A percentile compares a stretch with the other conserved stretches of the same genome.
phyloP scores from a whole-genome alignment of 306 rosid species.

The Citrullus amarus region DNA sequence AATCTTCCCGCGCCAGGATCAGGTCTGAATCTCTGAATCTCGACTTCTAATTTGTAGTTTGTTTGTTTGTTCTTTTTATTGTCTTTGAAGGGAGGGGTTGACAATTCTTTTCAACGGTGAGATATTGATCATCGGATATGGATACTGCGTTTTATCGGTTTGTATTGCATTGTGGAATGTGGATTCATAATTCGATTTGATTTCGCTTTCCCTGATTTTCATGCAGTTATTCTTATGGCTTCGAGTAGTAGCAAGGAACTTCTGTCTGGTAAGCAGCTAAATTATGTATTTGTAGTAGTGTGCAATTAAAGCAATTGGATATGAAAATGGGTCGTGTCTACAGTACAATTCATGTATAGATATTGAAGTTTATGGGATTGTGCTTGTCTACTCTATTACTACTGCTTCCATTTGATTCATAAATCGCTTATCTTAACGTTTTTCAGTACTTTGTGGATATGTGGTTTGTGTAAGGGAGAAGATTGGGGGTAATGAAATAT shows the following conservation, averaged over 20 bases:
- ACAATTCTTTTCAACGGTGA: neutral
- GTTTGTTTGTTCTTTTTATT: neutral
- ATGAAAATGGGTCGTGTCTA: neutral
- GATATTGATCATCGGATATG: neutral
- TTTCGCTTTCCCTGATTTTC: constrained; percentile 2
- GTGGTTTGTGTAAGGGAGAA: neutral
- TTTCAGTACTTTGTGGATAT: neutral
- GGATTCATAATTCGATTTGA: neutral
- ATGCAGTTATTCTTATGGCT: constrained; percentile 51
- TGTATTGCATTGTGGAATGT: neutral
- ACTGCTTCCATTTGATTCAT: neutral
- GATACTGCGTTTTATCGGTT: neutral
- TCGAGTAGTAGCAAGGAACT: constrained; percentile 46
- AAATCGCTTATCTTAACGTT: neutral
- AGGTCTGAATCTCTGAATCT: neutral
- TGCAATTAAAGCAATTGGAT: neutral
- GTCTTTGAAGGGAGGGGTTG: neutral
- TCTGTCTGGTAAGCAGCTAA: constrained; percentile 41
- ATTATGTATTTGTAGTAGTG: neutral
- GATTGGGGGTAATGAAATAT: neutral
- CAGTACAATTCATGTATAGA: neutral
- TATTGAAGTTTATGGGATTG: neutral
- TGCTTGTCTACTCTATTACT: neutral
- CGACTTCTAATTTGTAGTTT: neutral
- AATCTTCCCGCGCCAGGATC: neutral